Conservation (phyloP, 2,329 filamentous ascomycete genomes). For the Neonectria coccinea region DNA sequence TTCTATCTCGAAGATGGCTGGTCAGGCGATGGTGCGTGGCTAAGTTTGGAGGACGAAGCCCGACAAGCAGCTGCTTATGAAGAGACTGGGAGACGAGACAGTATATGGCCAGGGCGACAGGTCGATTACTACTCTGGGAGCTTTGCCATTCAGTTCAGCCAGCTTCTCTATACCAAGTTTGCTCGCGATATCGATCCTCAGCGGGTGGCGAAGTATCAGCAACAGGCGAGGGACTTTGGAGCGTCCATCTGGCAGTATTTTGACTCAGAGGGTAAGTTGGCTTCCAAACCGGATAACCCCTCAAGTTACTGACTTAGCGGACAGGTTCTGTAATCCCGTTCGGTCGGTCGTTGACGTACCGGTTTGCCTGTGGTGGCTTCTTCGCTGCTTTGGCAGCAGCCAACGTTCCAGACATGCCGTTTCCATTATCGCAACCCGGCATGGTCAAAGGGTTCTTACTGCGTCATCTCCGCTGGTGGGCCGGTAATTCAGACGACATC, state of each 20-base stretch:
- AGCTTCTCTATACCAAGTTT: conserved; percentile 60
- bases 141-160: conserved; percentile 65
- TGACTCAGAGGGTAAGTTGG: conserved; percentile 53
- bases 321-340: conserved; percentile 64
- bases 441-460: conserved; percentile 61
- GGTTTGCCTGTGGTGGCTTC: conserved; percentile 63
- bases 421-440: conserved; percentile 53
- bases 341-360: conserved; percentile 62
- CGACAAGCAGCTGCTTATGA: conserved; percentile 17
- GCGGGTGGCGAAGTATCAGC: conserved; percentile 52
- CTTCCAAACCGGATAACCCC: background rate
- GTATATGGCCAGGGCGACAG: conserved; percentile 49
- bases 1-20: conserved; percentile 61
- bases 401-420: conserved; percentile 52
- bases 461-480: conserved; percentile 64
- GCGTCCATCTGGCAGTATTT: conserved; percentile 61
- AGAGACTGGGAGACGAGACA: conserved; percentile 39
- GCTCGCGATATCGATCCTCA: conserved; percentile 55
- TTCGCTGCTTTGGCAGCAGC: conserved; percentile 60
- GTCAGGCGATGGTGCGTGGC: conserved; percentile 61
- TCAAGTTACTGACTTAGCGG: background rate
- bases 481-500: conserved; percentile 53
- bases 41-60: conserved; percentile 36
- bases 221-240: conserved; percentile 56
- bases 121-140: conserved; percentile 66